Base-by-base conservation (phyloP, 129 eudicot genomes). In the Calendula officinalis region DNA sequence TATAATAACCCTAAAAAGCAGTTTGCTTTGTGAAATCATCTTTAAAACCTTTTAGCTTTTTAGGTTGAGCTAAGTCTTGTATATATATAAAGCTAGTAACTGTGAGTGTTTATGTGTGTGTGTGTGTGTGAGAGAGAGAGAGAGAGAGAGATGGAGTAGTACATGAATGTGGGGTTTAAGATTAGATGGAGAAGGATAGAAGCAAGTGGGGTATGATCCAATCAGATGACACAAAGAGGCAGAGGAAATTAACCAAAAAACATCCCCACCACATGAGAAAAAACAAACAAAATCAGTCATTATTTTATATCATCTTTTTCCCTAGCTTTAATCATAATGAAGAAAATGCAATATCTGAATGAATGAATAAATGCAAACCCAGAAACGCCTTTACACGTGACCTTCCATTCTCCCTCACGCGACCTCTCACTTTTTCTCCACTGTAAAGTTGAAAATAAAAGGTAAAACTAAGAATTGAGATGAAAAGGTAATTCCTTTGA, bases 61-160 rank as follows among this genome's bases (percentile, higher is more conserved):
- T 46, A 73, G 84, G 86, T 77, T 84, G 74, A 80, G 75, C 74
- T 41, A 63, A 77, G 90, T 84, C 84, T 83, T 75, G 74, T 75
- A 64, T 66, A 77, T 75, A 64, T 66, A 77, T 62, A 77, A 73
- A 73, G 74, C 44, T 52, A 43, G 66, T 46, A 71, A 67, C 38
- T 62, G 41, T 56, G 35, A 5, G 40, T 58, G 67, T 50, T 59
- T 48, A 67, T 60, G 54, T 22, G 38, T 34, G 56, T 35, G 76
- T 17, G 63, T 38, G 63, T 17, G 30, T 22, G 30, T 22, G 30
- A 22, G 30, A 22, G 30, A 22, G 30, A 22, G 30, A 0, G 30
- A 0, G 30, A 22, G 30, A 22, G 30, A 22, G 30, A 22, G 30
- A 22, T 22, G 14, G 1, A 22, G 36, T 14, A 72, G 77, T 64